Evolutionary conservation across 2,329 filamentous ascomycete species (phyloP), one percentile per base, ranked within the genome.

Genomic region (Pyrenochaeta sp.): DNA sequence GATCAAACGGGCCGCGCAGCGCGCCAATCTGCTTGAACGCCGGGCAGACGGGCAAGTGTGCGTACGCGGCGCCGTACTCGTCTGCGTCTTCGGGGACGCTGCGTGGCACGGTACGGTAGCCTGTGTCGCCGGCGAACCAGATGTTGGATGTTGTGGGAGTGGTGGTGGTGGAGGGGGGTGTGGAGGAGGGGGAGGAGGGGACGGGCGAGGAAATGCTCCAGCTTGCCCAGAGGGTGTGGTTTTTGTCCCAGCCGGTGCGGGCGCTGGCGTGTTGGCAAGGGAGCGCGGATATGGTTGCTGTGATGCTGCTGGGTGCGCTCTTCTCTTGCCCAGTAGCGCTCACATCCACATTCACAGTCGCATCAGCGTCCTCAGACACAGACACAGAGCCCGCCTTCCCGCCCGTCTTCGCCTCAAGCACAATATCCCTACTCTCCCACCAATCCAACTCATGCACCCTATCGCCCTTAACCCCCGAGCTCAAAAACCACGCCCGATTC

Each of bases 401-500:
- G 22, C 15, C 31, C 15, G 15, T 28, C 23, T 48, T 51, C 51
- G 34, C 66, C 10, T 81, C 77, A 18, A 96, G 72, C 0, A 76
- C 83, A n/a, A 96, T 71, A 34, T 93, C 85, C 5, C 84, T 81
- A 52, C 89, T 86, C 58, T 96, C 86, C 93, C 93, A 96, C 93
- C 93, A 96, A 72, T 97, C 93, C 61, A 96, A 71, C 74, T 96
- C 92, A 0, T 90, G 95, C 29, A 93, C 86, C 46, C 90, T 89
- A 8, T 34, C 19, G 6, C 19, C 17, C 0, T 1, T 81, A 8
- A 96, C 82, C 1, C 89, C 90, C 18, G 78, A 79, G 3, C 78
- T 74, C 32, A 78, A 76, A 69, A 97, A 96, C 92, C 92, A 96
- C 34, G 81, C 76, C 70, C 88, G 89, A 44, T 96, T 83, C 2